phyloP scores from a whole-genome alignment of 148 eudicot genomes.

The Vaccinium vitisidaea region DNA sequence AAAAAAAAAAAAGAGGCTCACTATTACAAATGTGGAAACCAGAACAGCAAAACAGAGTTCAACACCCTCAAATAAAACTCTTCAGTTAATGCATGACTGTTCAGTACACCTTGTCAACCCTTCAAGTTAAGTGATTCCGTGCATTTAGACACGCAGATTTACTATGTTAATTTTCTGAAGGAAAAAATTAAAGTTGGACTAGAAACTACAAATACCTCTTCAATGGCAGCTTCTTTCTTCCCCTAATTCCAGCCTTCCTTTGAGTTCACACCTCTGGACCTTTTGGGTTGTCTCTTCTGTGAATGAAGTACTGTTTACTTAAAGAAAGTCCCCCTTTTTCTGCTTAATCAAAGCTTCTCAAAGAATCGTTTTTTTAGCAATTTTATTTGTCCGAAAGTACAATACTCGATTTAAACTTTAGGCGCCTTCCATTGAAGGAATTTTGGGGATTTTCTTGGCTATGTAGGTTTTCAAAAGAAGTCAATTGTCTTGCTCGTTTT shows the following conservation, averaged over 20 bases:
- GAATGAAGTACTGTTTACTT: background rate
- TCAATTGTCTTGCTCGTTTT: too few relatives aligned
- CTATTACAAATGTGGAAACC: background rate
- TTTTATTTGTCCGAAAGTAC: background rate
- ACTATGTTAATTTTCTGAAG: background rate
- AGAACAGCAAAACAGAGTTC: background rate
- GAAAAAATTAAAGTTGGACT: background rate
- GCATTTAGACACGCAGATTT: background rate
- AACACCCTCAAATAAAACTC: background rate
- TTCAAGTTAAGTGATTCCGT: background rate
- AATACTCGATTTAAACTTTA: too few relatives aligned
- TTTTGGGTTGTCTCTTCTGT: conserved; percentile 7
- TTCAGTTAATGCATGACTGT: conserved; percentile 5
- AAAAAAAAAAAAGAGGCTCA: background rate
- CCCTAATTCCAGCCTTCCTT: background rate
- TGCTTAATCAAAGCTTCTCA: background rate
- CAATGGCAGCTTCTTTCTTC: background rate
- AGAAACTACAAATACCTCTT: conserved; percentile 8
- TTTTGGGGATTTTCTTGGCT: too few relatives aligned
- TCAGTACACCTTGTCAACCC: background rate
- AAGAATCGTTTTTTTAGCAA: background rate
- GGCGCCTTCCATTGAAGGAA: too few relatives aligned
- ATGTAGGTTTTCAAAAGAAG: too few relatives aligned
- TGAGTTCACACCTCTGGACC: background rate
- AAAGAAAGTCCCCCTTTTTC: background rate